Base-by-base conservation (phyloP, 768 basidiomycete genomes). In the Leccinum sublutescens region DNA sequence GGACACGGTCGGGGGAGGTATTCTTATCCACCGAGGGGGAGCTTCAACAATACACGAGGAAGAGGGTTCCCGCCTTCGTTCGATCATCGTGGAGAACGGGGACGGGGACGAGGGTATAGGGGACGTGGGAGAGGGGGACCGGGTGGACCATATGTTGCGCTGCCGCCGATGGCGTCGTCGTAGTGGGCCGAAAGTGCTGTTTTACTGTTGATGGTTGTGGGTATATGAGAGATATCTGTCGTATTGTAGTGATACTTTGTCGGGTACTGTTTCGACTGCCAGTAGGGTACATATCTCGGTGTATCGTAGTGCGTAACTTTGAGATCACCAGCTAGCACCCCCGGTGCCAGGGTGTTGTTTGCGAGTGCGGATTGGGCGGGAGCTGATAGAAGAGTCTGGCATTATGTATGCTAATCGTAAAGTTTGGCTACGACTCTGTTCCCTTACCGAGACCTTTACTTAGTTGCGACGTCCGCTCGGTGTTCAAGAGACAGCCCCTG, bases 1-100 rank as follows among this genome's bases (percentile, higher is more conserved):
- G 75, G 74, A 11, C 74, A 78, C 64, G 75, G 73, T 38, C 73
- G 70, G 47, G 71, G 76, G 12, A 68, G 69, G 9, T 71, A 62
- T 47, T 52, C 61, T 48, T 62, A 64, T 34, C 57, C 53, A 0
- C 27, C 68, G 9, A 62, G 71, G 11, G 71, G 75, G 23, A 62
- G 68, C 4, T 68, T 68, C 29, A 14, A 33, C 57, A 33, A 51
- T 23, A 40, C 52, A 14, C 70, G 77, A 43, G 77, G 76, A 43
- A 66, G 79, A 9, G 77, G 73, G n/a, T 71, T 66, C 25, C 49
- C 23, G 23, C 60, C 73, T 0, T 52, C 58, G 52, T 52, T 65
- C n/a, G 73, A 49, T 49, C 48, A 74, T 40, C 73, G 77, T 21
- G 76, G 70, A 15, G 69, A 67, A 34, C 65, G 73, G 0, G 74